Conservation (phyloP, 257 asterid species). For the Przewalskia tangutica region DNA sequence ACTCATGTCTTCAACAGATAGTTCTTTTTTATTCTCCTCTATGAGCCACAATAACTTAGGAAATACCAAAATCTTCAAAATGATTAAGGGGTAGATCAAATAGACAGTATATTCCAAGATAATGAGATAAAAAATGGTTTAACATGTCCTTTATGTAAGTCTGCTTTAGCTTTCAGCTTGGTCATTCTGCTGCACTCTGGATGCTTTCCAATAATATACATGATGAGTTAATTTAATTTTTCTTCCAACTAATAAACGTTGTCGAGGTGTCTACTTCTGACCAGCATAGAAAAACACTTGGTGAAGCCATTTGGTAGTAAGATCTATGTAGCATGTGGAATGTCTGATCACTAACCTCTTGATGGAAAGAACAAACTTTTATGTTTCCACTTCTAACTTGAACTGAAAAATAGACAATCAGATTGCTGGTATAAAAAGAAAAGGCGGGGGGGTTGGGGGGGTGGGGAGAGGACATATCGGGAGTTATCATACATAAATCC, state of each 20-base stretch:
- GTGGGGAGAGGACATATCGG: background rate
- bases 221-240: background rate
- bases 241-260: background rate
- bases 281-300: background rate
- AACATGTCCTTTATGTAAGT: background rate
- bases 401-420: background rate
- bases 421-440: background rate
- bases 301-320: background rate
- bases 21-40: background rate
- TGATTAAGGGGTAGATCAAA: background rate
- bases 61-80: background rate
- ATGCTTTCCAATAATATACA: background rate
- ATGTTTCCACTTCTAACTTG: background rate
- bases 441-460: background rate
- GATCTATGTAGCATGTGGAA: background rate
- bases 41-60: background rate
- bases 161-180: background rate
- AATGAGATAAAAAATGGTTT: background rate
- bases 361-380: background rate
- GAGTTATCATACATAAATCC: background rate
- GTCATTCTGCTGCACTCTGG: background rate
- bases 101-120: background rate
- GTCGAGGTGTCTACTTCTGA: background rate
- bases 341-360: background rate
- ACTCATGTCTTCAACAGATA: background rate